These are phyloP conservation scores for Hygrocybe coccinea DNA, from an alignment of 768 basidiomycete species.

Conservation along the genomic window DNA sequence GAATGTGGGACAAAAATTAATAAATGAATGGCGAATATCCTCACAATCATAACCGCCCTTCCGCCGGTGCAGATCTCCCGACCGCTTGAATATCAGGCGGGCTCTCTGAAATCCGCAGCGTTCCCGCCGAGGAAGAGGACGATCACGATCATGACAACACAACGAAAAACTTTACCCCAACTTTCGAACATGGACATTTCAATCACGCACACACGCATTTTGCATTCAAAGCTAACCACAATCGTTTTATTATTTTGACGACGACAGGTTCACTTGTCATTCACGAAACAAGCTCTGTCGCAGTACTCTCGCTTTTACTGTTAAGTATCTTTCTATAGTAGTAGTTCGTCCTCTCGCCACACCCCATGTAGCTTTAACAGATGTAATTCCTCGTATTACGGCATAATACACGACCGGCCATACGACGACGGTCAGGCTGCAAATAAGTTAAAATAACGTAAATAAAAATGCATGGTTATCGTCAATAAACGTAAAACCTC, in stretches of 20 bases:
- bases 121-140: background rate
- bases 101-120: background rate
- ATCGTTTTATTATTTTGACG: constrained; percentile 21
- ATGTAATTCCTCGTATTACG: no score
- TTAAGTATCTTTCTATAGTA: background rate
- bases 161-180: background rate
- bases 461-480: no score
- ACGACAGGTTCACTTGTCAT: constrained; percentile 42
- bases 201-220: constrained; percentile 15
- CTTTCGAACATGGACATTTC: constrained; percentile 3
- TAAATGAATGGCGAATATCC: constrained; percentile 63
- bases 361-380: no score
- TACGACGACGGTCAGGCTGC: no score
- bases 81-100: no score
- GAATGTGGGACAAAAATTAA: constrained; percentile 54
- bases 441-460: no score
- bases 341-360: no score
- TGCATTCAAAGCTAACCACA: constrained; percentile 8
- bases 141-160: no score
- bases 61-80: no score
- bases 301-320: constrained; percentile 15
- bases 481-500: no score
- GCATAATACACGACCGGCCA: no score
- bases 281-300: constrained; percentile 48
- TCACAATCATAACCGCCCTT: constrained; percentile 12